A percentile compares a stretch with the other conserved stretches of the same genome.
These are phyloP conservation scores for Podaxis rugospora DNA, from an alignment of 768 basidiomycete species.

Conservation along the genomic window DNA sequence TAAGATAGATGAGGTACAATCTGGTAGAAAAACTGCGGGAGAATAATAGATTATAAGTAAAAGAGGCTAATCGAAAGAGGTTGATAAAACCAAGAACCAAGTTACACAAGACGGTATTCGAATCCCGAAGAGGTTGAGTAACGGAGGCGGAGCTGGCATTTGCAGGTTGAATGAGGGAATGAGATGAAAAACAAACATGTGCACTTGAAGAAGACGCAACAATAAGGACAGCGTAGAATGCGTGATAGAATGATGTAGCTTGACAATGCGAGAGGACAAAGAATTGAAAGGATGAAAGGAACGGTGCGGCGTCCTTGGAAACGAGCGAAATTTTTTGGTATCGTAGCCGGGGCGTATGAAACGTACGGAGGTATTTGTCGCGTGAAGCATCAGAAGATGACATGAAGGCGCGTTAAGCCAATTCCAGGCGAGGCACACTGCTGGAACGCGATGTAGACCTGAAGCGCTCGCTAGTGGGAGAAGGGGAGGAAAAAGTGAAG, in stretches of 20 bases:
- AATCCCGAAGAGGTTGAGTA: background rate
- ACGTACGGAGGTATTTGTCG: background rate
- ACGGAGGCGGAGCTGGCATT: conserved; percentile 5
- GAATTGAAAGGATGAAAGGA: background rate
- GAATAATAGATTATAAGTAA: conserved; percentile 1
- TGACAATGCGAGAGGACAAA: conserved; percentile 2
- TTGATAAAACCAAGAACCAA: conserved; percentile 1
- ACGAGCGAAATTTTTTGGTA: background rate
- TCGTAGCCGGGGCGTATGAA: background rate
- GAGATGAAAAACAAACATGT: conserved; percentile 4
- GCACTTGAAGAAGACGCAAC: conserved; percentile 2
- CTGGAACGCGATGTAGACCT: conserved; percentile 31
- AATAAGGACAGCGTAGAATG: conserved; percentile 3
- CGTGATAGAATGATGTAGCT: background rate
- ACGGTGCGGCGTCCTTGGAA: background rate
- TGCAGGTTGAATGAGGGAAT: background rate
- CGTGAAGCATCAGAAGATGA: background rate
- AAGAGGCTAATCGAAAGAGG: background rate
- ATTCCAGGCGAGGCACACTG: conserved; percentile 21
- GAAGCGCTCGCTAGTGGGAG: conserved; percentile 53
- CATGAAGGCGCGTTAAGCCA: background rate
- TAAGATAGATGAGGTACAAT: background rate
- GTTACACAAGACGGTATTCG: background rate
- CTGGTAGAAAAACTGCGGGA: background rate
- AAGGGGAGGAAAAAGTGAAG: conserved; percentile 78